Evolutionary conservation across 345 rosid species (phyloP).

Genomic region (Salix dunnii): DNA sequence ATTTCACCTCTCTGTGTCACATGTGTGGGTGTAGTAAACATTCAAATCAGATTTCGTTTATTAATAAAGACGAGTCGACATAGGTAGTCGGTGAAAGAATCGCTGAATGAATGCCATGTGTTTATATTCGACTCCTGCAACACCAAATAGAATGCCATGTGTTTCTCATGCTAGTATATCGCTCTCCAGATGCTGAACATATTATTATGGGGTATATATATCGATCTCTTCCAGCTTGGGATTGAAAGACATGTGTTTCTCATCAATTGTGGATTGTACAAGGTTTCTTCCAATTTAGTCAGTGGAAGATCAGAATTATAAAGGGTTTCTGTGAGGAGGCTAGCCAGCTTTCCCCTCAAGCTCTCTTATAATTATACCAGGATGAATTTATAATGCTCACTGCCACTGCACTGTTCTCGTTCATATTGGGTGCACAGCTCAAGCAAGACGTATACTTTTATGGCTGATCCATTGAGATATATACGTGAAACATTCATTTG

Average conservation of each 20-base stretch:
- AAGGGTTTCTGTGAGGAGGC: no score
- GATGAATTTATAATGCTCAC: no score
- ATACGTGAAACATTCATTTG: no score
- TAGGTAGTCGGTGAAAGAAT: not conserved
- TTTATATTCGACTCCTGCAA: not conserved
- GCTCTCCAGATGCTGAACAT: not conserved
- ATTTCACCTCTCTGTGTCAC: not conserved
- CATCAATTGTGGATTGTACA: not conserved
- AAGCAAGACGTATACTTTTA: no score
- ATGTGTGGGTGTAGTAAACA: not conserved
- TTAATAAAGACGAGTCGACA: not conserved
- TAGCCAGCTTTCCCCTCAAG: no score
- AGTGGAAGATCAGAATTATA: not conserved
- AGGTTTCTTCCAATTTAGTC: not conserved
- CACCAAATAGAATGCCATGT: conserved; percentile 22
- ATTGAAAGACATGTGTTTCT: not conserved
- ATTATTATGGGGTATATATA: no score
- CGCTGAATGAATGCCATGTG: conserved; percentile 13
- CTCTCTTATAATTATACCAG: no score
- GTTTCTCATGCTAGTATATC: conserved; percentile 18
- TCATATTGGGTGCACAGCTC: no score
- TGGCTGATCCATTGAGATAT: no score
- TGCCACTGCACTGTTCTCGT: not conserved
- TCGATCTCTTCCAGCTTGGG: no score
- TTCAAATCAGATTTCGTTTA: not conserved